A percentile compares a stretch with the other conserved stretches of the same genome.
These are phyloP conservation scores for Isabelozyma gotoi DNA, from an alignment of 805 yeast species.

Conservation along the genomic window DNA sequence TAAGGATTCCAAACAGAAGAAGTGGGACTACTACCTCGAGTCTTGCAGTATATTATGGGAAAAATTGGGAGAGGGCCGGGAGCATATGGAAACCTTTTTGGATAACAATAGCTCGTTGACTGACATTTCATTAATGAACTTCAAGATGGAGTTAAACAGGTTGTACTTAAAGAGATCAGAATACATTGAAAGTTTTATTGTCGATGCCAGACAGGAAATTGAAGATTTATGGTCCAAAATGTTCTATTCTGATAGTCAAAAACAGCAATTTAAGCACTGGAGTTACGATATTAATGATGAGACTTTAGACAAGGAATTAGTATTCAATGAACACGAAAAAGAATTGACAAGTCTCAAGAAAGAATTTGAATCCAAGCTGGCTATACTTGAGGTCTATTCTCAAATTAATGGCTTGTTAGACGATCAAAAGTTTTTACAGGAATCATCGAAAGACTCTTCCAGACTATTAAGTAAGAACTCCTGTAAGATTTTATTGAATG, in stretches of 20 bases:
- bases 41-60: slow-evolving; percentile 56
- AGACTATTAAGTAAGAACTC: slow-evolving; percentile 73
- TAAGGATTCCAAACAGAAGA: slow-evolving; percentile 35
- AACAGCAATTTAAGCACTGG: slow-evolving; percentile 45
- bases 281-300: slow-evolving; percentile 33
- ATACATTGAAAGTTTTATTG: slow-evolving; percentile 66
- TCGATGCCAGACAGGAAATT: slow-evolving; percentile 59
- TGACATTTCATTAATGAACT: slow-evolving; percentile 45
- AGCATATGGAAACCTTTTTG: slow-evolving; percentile 43
- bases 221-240: slow-evolving; percentile 61
- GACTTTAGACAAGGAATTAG: slow-evolving; percentile 52
- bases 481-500: slow-evolving; percentile 75
- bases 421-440: slow-evolving; percentile 64
- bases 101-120: slow-evolving; percentile 48
- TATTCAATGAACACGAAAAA: slow-evolving; percentile 61
- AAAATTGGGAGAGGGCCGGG: slow-evolving; percentile 50
- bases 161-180: slow-evolving; percentile 60
- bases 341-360: slow-evolving; percentile 55
- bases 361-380: slow-evolving; percentile 50
- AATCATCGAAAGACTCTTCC: slow-evolving; percentile 76
- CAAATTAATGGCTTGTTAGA: slow-evolving; percentile 53
- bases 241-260: slow-evolving; percentile 55
- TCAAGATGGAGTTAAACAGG: slow-evolving; percentile 55
- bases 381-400: slow-evolving; percentile 55
- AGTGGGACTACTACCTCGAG: slow-evolving; percentile 29